Base-by-base conservation (phyloP, 768 basidiomycete species). In the Boletus barrowsii region DNA sequence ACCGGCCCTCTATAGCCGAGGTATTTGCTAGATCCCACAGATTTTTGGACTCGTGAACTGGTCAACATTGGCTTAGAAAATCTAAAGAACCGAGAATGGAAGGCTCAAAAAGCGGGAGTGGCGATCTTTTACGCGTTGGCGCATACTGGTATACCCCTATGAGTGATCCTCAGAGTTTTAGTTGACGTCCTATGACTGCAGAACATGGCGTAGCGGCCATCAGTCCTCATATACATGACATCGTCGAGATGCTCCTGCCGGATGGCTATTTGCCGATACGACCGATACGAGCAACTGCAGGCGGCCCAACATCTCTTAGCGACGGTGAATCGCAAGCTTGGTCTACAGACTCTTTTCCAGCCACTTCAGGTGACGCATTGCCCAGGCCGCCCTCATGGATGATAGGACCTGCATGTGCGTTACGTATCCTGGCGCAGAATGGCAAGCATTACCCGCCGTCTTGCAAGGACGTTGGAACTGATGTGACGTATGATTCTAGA, bases 361-460 rank as follows among this genome's bases (percentile, higher is more conserved):
- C 13, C 10, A 29, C 26, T 0, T 20, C 41, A 22, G 15, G 36
- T 8, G 41, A 40, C 14, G 35, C 35, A 15, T 15, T 11, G 5
- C 36, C 44, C 15, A 56, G n/a, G 24, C 49, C 62, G 37, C 46
- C 60, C 40, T 65, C 62, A 1, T 50, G 40, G 46, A 52, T 67
- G 51, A 14, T 67, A 39, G 62, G 65, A 37, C 64, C 62, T 4
- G 52, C n/a, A 11, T 64, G 57, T 20, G 62, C 60, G 13, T 14
- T 67, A 40, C 60, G 52, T 7, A 56, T 50, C 3, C 47, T 66
- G 20, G 54, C 57, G 3, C 57, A 53, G 30, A 52, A 55, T 17
- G 13, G 65, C 14, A 36, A 55, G 55, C 55, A 11, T 49, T 50
- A 3, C 11, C 10, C 14, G 4, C 11, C n/a, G 7, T 40, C 26